Percentiles rank a stretch among this genome's conserved stretches.
Conservation (phyloP, 169 alveolate species). For the Cryptosporidium sp. region DNA sequence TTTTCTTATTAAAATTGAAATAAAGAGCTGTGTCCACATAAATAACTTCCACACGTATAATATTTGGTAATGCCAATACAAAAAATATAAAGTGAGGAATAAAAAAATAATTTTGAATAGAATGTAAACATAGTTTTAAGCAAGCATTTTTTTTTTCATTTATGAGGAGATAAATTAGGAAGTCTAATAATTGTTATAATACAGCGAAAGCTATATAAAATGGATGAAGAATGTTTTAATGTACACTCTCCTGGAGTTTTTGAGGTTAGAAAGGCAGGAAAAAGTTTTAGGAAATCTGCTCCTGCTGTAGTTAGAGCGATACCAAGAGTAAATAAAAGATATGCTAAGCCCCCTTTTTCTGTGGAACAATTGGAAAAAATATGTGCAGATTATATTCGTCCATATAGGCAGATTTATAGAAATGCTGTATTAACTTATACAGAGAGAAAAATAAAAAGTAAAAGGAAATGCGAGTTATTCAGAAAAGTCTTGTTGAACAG, state of each 20-base stretch:
- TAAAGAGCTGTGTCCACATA: slow-evolving; percentile 5
- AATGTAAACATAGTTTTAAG: not conserved
- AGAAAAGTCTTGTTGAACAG: slow-evolving; percentile 29
- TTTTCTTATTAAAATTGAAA: not conserved
- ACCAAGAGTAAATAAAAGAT: slow-evolving; percentile 63
- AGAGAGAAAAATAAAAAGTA: slow-evolving; percentile 70
- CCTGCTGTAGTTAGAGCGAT: slow-evolving; percentile 68
- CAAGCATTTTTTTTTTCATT: too few relatives aligned
- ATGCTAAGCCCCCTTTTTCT: slow-evolving; percentile 47
- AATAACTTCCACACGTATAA: slow-evolving; percentile 10
- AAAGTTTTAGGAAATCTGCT: slow-evolving; percentile 57
- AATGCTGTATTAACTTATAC: slow-evolving; percentile 45
- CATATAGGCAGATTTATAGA: slow-evolving; percentile 54
- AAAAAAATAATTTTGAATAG: not conserved
- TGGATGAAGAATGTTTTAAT: slow-evolving; percentile 34
- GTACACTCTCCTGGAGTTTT: slow-evolving; percentile 63
- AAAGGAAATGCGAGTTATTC: slow-evolving; percentile 55
- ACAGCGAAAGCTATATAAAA: not conserved
- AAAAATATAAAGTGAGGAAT: not conserved
- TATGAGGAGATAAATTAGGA: not conserved
- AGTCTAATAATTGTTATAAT: not conserved
- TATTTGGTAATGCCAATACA: not conserved
- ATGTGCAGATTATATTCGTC: slow-evolving; percentile 11
- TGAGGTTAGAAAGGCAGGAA: slow-evolving; percentile 30
- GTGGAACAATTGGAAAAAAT: slow-evolving; percentile 59